Evolutionary conservation across 441 rosid genomes (phyloP).

Genomic region (Gossypium davidsonii): DNA sequence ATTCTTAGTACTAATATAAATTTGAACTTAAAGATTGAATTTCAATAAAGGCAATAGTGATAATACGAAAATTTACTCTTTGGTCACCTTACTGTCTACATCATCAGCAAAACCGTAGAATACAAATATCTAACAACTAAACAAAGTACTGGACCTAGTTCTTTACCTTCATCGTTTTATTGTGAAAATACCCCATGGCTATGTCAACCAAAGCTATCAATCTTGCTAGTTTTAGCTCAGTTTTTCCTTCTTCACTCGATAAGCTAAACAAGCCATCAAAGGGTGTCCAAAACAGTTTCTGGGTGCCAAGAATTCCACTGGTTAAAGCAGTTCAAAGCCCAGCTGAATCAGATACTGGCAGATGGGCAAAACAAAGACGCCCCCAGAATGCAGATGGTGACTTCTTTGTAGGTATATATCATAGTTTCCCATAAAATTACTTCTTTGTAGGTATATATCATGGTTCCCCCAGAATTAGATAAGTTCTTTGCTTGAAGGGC

Average conservation of each 20-base stretch:
- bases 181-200: neutral
- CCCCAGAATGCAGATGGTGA: constrained; percentile 45
- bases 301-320: constrained; percentile 7
- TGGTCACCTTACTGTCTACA: too few relatives aligned
- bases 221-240: neutral
- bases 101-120: too few relatives aligned
- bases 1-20: too few relatives aligned
- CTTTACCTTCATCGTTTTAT: neutral
- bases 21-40: too few relatives aligned
- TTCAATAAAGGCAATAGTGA: too few relatives aligned
- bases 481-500: neutral
- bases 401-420: constrained; percentile 40
- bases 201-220: constrained; percentile 14
- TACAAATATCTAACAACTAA: neutral
- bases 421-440: neutral
- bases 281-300: neutral
- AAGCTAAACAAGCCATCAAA: constrained; percentile 6
- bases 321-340: constrained; percentile 28
- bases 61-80: too few relatives aligned
- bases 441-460: constrained; percentile 37
- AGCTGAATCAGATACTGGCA: neutral
- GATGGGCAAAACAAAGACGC: constrained; percentile 26
- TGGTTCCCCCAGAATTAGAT: neutral
- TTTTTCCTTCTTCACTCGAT: neutral
- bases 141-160: neutral